Evolutionary conservation across 164 flowering plant species (phyloP).

Genomic region (Umbilicus rupestris): DNA sequence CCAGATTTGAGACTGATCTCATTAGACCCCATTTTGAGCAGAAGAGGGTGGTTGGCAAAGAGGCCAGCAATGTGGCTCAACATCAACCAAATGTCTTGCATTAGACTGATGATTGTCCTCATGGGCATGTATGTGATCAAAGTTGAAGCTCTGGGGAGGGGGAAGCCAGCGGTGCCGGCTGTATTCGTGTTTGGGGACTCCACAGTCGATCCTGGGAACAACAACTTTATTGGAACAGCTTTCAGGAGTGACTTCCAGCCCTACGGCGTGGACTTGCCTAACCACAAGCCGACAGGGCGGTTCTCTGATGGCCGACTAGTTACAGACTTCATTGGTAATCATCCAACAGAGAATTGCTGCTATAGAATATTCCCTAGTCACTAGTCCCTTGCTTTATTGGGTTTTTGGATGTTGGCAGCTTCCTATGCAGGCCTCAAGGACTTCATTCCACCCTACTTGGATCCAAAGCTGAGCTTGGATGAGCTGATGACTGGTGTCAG

Average conservation of each 20-base stretch:
- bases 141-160: background rate
- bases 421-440: constrained; percentile 50
- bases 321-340: constrained; percentile 1
- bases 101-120: background rate
- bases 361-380: background rate
- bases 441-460: constrained; percentile 56
- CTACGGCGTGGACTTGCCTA: background rate
- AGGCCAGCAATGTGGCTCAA: background rate
- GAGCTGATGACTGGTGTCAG: constrained; percentile 69
- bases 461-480: constrained; percentile 32
- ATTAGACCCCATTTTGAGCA: background rate
- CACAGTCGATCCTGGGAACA: background rate
- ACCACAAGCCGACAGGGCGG: background rate
- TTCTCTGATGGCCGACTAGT: constrained; percentile 3
- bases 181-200: constrained; percentile 3
- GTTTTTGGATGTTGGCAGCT: constrained; percentile 20
- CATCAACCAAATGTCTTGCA: background rate
- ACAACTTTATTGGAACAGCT: background rate
- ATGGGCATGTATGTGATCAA: background rate
- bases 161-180: background rate
- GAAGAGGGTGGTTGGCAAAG: too few relatives aligned
- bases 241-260: background rate
- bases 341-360: background rate
- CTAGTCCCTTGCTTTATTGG: background rate
- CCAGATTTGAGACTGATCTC: background rate